Evolutionary conservation across 305 asterid genomes (phyloP).

Genomic region (Fraxinus sp.): DNA sequence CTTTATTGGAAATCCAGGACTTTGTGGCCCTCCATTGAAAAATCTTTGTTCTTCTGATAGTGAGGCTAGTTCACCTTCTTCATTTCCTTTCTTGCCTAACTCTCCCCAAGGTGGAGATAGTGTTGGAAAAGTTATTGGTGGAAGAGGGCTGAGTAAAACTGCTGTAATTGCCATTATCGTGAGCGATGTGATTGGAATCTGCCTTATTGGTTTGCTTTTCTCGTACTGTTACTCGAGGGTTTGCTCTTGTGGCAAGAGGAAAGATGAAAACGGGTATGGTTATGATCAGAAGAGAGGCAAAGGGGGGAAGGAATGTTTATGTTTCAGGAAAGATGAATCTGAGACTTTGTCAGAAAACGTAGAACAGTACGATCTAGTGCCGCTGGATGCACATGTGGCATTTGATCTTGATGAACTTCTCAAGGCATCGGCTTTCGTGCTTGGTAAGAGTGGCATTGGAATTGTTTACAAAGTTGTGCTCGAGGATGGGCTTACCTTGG

Average conservation of each 20-base stretch:
- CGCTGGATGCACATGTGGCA: slow-evolving; percentile 61
- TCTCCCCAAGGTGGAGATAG: slow-evolving; percentile 41
- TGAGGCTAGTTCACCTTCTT: slow-evolving; percentile 55
- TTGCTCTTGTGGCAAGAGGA: slow-evolving; percentile 47
- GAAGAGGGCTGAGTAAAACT: slow-evolving; percentile 56
- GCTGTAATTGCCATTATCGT: slow-evolving; percentile 60
- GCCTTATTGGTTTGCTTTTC: slow-evolving; percentile 73
- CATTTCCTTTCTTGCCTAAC: slow-evolving; percentile 63
- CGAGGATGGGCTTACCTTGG: slow-evolving; percentile 68
- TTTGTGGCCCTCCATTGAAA: slow-evolving; percentile 90
- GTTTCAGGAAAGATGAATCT: slow-evolving; percentile 82
- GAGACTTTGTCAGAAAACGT: slow-evolving; percentile 79
- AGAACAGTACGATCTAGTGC: slow-evolving; percentile 72
- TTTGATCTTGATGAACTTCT: slow-evolving; percentile 87
- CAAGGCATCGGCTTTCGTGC: slow-evolving; percentile 91
- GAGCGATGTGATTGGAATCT: slow-evolving; percentile 81
- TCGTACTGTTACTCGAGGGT: slow-evolving; percentile 77
- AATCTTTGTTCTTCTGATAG: slow-evolving; percentile 57
- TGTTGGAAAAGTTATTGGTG: slow-evolving; percentile 28
- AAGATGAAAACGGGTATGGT: slow-evolving; percentile 43
- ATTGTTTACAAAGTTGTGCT: slow-evolving; percentile 91
- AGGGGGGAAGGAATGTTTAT: slow-evolving; percentile 61
- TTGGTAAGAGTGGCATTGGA: slow-evolving; percentile 85
- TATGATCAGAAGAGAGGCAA: slow-evolving; percentile 51
- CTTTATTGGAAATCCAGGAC: slow-evolving; percentile 77